phyloP scores from a whole-genome alignment of 2,329 filamentous ascomycete genomes.

The Claviceps quebecensis region DNA sequence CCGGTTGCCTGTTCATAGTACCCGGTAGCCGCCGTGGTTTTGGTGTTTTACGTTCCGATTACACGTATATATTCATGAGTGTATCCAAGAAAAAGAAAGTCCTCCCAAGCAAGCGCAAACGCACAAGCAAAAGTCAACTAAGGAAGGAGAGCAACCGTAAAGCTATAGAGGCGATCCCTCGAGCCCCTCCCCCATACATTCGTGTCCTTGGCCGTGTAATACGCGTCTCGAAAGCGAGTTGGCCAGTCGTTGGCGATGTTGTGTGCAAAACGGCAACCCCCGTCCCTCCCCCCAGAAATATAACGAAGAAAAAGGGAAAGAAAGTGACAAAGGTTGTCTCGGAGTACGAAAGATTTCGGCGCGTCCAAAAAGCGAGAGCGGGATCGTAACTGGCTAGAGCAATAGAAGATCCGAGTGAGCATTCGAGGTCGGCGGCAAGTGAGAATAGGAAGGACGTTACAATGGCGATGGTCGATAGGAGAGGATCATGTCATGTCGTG shows the following conservation, averaged over 20 bases:
- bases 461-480: neutral
- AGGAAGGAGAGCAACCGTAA: neutral
- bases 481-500: neutral
- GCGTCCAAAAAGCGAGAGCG: neutral
- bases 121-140: neutral
- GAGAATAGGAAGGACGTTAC: neutral
- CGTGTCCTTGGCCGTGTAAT: neutral
- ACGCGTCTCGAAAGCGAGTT: neutral
- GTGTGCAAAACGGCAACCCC: neutral
- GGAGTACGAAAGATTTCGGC: neutral
- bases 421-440: neutral
- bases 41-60: slow-evolving; percentile 1
- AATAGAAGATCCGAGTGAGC: neutral
- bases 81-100: slow-evolving; percentile 8
- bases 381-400: neutral
- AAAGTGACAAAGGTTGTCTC: neutral
- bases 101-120: neutral
- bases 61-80: slow-evolving; percentile 11
- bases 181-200: slow-evolving; percentile 3
- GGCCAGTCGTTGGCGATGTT: neutral
- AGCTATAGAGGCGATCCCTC: neutral
- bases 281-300: neutral
- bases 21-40: slow-evolving; percentile 1
- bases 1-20: slow-evolving; percentile 26
- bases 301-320: neutral